Evolutionary conservation across 768 basidiomycete species (phyloP), one percentile per base, ranked within the genome.

Genomic region (Agaricus blazei): DNA sequence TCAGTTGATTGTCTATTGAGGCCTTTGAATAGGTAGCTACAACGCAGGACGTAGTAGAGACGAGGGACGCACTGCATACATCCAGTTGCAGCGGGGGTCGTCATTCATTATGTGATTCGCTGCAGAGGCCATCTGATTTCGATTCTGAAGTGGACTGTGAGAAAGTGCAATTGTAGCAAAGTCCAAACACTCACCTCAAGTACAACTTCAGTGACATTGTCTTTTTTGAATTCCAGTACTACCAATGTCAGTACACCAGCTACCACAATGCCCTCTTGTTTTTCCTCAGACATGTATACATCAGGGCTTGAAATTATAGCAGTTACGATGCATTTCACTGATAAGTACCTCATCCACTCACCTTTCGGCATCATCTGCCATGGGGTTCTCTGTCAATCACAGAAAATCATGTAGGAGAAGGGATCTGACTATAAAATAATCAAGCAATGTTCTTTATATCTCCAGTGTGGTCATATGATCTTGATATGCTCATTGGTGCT

Each of bases 41-140:
- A 19, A 28, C 7, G 29, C 26, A 1, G 37, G 26, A 42, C n/a
- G 12, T 19, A 31, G 14, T n/a, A n/a, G n/a, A n/a, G n/a, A n/a
- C n/a, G n/a, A n/a, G n/a, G n/a, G n/a, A 52, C 51, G 24, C 45
- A 52, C 51, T 12, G 28, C 51, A n/a, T 52, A 52, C 14, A 34
- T 43, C 51, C 51, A 51, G 1, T 9, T 29, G 2, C 51, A 28
- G 8, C 51, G 31, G 31, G 51, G 51, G 24, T 52, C 51, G 27
- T 45, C 23, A 24, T 45, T 45, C 42, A 52, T 45, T 29, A 52
- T 45, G 14, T 34, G 9, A 28, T 26, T 52, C 1, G 51, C 43
- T 3, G 11, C 29, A 1, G 27, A 28, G 4, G 31, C 46, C 15
- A 47, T 15, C 27, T 47, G 24, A 6, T 11, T 47, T 15, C 46